Evolutionary conservation across 2,329 filamentous ascomycete species (phyloP).

Genomic region (Cyclaneusma minus): DNA sequence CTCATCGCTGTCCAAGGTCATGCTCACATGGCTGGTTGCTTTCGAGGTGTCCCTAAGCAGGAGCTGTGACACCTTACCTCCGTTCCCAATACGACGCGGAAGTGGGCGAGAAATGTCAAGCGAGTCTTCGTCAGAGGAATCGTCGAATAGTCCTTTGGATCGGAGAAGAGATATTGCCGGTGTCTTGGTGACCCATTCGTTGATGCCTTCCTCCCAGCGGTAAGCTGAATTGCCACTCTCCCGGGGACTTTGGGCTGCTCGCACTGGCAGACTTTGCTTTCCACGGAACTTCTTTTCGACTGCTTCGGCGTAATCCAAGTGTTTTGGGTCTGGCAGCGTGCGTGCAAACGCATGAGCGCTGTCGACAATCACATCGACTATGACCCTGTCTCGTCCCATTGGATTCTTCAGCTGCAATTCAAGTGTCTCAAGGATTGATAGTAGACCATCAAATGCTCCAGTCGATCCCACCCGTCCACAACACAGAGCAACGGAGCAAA

Average conservation of each 20-base stretch:
- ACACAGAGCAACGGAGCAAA: conserved; percentile 30
- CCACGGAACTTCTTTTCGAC: conserved; percentile 11
- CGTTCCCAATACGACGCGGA: too few relatives aligned
- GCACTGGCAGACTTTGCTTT: neutral
- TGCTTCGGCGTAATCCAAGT: conserved; percentile 16
- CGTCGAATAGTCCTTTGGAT: too few relatives aligned
- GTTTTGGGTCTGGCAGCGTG: conserved; percentile 12
- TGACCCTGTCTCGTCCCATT: conserved; percentile 4
- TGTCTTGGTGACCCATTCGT: conserved; percentile 37
- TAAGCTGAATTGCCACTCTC: conserved; percentile 17
- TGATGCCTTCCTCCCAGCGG: conserved; percentile 39
- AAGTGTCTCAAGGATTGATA: conserved; percentile 10
- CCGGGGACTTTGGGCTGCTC: conserved; percentile 1
- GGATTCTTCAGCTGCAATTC: conserved; percentile 1
- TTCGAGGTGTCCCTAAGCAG: too few relatives aligned
- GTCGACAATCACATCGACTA: conserved; percentile 16
- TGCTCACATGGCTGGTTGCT: too few relatives aligned
- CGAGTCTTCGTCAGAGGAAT: too few relatives aligned
- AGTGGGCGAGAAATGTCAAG: too few relatives aligned
- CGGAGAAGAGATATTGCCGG: too few relatives aligned
- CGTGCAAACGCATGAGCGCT: conserved; percentile 18
- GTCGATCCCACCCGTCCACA: conserved; percentile 26
- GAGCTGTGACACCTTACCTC: too few relatives aligned
- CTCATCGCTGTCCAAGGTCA: too few relatives aligned
- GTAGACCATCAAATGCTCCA: conserved; percentile 23